phyloP scores from a whole-genome alignment of 176 grass and related monocot genomes.

The Urochloa ruziziensis region DNA sequence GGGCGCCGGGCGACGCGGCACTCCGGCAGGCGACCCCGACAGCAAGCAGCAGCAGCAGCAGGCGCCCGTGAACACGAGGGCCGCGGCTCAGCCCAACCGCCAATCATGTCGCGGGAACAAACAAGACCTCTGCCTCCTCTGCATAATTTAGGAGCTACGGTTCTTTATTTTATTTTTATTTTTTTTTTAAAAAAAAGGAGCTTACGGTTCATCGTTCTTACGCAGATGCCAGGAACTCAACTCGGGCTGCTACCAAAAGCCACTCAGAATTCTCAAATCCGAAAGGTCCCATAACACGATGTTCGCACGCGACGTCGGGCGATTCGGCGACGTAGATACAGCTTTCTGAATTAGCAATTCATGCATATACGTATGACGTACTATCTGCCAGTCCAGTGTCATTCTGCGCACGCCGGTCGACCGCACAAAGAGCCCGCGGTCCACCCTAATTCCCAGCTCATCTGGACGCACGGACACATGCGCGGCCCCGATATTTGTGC shows the following conservation, averaged over 20 bases:
- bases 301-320: background rate
- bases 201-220: background rate
- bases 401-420: too few relatives aligned
- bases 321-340: too few relatives aligned
- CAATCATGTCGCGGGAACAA: background rate
- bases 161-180: too few relatives aligned
- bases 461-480: background rate
- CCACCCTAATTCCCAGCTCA: background rate
- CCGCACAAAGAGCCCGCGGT: background rate
- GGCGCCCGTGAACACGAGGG: slow-evolving; percentile 13
- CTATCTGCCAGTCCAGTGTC: too few relatives aligned
- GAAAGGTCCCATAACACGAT: background rate
- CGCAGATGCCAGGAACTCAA: background rate
- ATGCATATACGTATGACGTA: too few relatives aligned
- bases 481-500: background rate
- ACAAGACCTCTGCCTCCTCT: background rate
- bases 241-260: too few relatives aligned
- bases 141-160: too few relatives aligned
- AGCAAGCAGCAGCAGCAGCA: background rate
- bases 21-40: background rate
- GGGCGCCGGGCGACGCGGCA: background rate
- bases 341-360: too few relatives aligned
- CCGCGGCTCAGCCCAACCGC: background rate
- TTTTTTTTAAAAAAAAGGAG: too few relatives aligned
- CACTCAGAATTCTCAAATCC: background rate